phyloP scores from a whole-genome alignment of 106 monocot genomes.

The Chionographis japonica region DNA sequence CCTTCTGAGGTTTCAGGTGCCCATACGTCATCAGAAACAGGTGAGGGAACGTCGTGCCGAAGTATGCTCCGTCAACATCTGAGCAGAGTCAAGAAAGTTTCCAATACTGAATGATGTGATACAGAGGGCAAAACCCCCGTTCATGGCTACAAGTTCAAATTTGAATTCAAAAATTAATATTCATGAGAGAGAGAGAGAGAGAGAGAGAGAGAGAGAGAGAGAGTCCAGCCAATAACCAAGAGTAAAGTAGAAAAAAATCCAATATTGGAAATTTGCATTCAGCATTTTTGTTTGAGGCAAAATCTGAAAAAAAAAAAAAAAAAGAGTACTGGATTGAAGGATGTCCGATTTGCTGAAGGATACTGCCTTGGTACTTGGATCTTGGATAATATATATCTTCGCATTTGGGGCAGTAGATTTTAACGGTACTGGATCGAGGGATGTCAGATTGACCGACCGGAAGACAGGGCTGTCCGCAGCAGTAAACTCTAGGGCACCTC shows the following conservation, averaged over 20 bases:
- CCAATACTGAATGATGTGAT: background rate
- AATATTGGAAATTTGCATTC: too few species aligned
- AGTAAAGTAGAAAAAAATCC: too few species aligned
- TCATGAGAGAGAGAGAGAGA: too few species aligned
- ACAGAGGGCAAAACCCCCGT: too few species aligned
- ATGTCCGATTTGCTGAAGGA: too few species aligned
- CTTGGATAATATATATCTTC: conserved; percentile 83
- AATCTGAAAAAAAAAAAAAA: too few species aligned
- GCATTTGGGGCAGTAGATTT: conserved; percentile 87
- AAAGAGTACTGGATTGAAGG: too few species aligned
- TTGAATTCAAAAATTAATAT: too few species aligned
- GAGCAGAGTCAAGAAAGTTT: conserved; percentile 21
- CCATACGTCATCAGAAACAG: conserved; percentile 77
- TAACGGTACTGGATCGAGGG: conserved; percentile 70
- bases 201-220: too few species aligned
- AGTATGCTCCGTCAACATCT: conserved; percentile 83
- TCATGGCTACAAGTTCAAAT: too few species aligned
- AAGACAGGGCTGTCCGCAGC: conserved; percentile 73
- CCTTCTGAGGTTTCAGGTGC: conserved; percentile 59
- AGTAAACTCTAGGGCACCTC: conserved; percentile 74
- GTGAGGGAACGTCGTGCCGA: conserved; percentile 83
- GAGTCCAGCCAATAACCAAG: too few species aligned
- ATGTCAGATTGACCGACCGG: conserved; percentile 87
- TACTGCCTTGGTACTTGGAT: conserved; percentile 93
- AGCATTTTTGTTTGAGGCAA: too few species aligned